Evolutionary conservation across 2,329 filamentous ascomycete species (phyloP), one percentile per base, ranked within the genome.

Genomic region (Clarireedia paspali): DNA sequence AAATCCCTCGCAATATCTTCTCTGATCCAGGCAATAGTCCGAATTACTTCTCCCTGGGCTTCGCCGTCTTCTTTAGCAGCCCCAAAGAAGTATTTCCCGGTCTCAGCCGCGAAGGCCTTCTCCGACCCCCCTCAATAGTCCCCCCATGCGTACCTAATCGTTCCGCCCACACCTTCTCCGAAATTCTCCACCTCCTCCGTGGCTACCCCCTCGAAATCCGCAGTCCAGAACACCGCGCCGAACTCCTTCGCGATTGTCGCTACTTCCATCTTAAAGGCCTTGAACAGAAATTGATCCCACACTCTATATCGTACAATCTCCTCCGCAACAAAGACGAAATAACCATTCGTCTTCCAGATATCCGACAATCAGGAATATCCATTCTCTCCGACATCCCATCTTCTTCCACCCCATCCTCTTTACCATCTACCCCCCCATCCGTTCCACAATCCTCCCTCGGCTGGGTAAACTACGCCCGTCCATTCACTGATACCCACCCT

Each of bases 11-110:
- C 60, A 89, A 95, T 64, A 78, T 95, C 59, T 95, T 97, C 71
- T 86, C 82, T 30, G 81, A 82, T 38, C 89, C 91, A 0, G 92
- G 91, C 26, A 91, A 97, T 72, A 85, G 84, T n/a, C 91, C 91
- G 12, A 97, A 97, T 71, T 97, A 91, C 77, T 97, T 97, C 76
- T 87, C 90, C 0, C 80, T 96, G 3, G 91, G 91, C 57, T 96
- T 95, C 67, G 87, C 85, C 39, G 82, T 89, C 64, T 95, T 95
- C 77, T 95, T 96, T 74, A 85, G 85, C 15, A 84, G 83, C 2
- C 88, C 88, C 0, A 78, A 82, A 14, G 87, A 95, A 64, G 80
- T 91, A 5, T 96, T 96, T 64, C 92, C 92, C 0, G 92, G 91
- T 1, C 80, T 96, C 0, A 84, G 91, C 57, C 83, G 89, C 51